Conservation (phyloP, 805 yeast genomes). For the Suhomyces faveliae region DNA sequence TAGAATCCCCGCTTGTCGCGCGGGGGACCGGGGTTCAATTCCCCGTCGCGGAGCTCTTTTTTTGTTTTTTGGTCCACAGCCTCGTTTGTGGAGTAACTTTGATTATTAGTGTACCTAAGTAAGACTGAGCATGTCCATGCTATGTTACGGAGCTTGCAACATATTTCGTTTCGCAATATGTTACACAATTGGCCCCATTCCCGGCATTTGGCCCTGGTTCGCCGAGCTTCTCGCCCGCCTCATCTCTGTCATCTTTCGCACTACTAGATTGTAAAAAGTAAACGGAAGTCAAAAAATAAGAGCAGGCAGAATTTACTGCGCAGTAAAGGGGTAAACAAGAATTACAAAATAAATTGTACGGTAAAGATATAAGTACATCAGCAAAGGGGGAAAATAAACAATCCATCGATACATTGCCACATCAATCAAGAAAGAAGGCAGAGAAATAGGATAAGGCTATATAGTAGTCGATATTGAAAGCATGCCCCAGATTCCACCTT, state of each 20-base stretch:
- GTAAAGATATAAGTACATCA: not conserved
- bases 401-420: not conserved
- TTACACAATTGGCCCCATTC: not conserved
- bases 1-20: conserved; percentile 19
- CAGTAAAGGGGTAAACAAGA: not conserved
- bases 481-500: not conserved
- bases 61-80: conserved; percentile 1
- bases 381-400: not conserved
- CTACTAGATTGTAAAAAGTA: not conserved
- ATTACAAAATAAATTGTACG: not conserved
- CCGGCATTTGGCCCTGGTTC: too few species aligned
- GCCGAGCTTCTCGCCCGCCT: not conserved
- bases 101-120: too few species aligned
- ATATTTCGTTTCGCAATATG: too few species aligned
- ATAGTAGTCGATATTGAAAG: not conserved
- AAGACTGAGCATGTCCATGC: too few species aligned
- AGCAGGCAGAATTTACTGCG: not conserved
- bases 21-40: conserved; percentile 19
- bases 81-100: not conserved
- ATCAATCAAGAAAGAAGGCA: not conserved
- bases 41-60: conserved; percentile 16
- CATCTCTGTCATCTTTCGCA: not conserved
- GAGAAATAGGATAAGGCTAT: not conserved
- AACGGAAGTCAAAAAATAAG: not conserved
- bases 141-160: too few species aligned